phyloP scores from a whole-genome alignment of 495 filamentous ascomycete genomes.

The Penicillium riverlandense region DNA sequence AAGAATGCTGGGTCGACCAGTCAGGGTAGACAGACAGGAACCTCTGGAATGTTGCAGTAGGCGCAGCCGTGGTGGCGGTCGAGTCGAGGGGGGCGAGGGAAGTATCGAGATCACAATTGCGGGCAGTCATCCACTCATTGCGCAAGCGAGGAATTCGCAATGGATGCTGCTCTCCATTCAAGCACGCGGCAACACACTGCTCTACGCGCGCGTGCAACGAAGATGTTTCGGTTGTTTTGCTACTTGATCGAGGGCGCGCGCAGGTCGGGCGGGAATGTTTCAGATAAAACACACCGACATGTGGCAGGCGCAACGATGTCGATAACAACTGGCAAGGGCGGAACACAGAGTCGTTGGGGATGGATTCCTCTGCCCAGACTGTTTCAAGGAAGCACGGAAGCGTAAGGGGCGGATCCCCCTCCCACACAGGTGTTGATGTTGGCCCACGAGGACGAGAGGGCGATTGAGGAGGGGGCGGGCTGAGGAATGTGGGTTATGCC shows the following conservation, averaged over 20 bases:
- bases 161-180: not conserved
- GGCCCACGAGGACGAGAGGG: constrained; percentile 12
- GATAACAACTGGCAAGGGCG: constrained; percentile 1
- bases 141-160: constrained; percentile 8
- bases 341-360: not conserved
- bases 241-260: constrained; percentile 1
- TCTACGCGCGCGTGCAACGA: constrained; percentile 6
- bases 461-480: constrained; percentile 2
- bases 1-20: not conserved
- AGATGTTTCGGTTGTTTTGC: constrained; percentile 4
- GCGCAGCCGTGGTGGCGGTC: constrained; percentile 8
- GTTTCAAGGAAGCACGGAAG: constrained; percentile 13
- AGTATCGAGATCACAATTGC: not conserved
- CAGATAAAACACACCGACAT: constrained; percentile 12
- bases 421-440: constrained; percentile 7
- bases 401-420: constrained; percentile 21
- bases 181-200: constrained; percentile 2
- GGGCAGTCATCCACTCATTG: constrained; percentile 14
- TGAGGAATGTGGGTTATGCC: not conserved
- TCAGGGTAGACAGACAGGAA: not conserved
- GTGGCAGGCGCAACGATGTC: constrained; percentile 3
- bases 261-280: constrained; percentile 15
- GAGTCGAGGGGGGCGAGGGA: not conserved
- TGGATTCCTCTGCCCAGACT: constrained; percentile 4
- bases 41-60: constrained; percentile 16